These are phyloP conservation scores for Kwoniella dendrophila DNA, from an alignment of 768 basidiomycete species.

Conservation along the genomic window DNA sequence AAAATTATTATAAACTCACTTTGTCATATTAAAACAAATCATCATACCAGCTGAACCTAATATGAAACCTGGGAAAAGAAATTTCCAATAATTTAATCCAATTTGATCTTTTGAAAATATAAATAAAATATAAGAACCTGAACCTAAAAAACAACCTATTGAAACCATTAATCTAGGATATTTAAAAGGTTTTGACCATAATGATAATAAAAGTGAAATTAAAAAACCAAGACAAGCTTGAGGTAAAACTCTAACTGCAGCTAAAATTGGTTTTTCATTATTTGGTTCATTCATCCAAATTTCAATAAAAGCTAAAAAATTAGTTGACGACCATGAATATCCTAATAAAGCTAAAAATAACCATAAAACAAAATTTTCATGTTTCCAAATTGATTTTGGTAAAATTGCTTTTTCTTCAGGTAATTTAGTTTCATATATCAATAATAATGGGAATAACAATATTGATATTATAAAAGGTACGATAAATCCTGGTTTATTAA, in stretches of 20 bases:
- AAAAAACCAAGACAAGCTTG: slow-evolving; percentile 17
- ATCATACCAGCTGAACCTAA: slow-evolving; percentile 30
- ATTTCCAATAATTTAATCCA: slow-evolving; percentile 35
- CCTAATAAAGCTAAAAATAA: slow-evolving; percentile 35
- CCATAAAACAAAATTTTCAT: slow-evolving; percentile 45
- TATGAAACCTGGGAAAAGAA: slow-evolving; percentile 31
- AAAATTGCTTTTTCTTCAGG: slow-evolving; percentile 30
- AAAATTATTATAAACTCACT: slow-evolving; percentile 17
- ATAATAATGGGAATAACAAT: slow-evolving; percentile 35
- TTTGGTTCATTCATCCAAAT: background rate
- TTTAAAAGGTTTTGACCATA: background rate
- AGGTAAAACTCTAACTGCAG: background rate
- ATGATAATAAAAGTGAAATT: background rate
- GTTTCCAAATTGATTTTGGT: slow-evolving; percentile 41
- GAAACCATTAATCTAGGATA: slow-evolving; percentile 23
- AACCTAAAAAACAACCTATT: slow-evolving; percentile 64
- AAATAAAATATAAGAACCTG: slow-evolving; percentile 62
- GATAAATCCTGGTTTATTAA: slow-evolving; percentile 30
- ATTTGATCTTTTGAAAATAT: slow-evolving; percentile 9
- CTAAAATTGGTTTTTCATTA: background rate
- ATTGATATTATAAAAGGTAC: slow-evolving; percentile 42
- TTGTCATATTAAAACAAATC: slow-evolving; percentile 27
- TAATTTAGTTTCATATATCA: slow-evolving; percentile 34
- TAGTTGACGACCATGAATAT: slow-evolving; percentile 35
- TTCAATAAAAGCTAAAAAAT: slow-evolving; percentile 5